Evolutionary conservation across 2,329 filamentous ascomycete genomes (phyloP).

Genomic region (Verticillium longisporum): DNA sequence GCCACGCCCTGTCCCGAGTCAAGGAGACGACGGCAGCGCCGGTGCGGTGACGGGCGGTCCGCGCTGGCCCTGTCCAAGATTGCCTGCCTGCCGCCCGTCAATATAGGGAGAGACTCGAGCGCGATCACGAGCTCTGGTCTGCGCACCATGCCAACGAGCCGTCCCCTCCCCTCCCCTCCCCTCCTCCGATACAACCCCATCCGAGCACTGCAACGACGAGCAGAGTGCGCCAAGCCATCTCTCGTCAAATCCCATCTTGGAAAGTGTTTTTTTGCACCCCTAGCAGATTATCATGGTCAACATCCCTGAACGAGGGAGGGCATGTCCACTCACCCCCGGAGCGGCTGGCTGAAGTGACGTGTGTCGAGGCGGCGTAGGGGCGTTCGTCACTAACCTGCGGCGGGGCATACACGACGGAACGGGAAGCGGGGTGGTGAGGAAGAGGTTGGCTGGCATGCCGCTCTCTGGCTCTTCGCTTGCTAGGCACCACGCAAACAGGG

Average conservation of each 20-base stretch:
- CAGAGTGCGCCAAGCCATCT: neutral
- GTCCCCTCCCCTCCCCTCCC: neutral
- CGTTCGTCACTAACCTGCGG: neutral
- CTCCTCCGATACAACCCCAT: neutral
- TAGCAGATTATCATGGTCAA: neutral
- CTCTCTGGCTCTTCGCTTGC: no score
- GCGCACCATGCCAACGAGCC: neutral
- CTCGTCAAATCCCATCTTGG: neutral
- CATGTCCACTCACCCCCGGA: neutral
- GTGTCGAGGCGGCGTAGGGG: neutral
- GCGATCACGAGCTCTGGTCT: neutral
- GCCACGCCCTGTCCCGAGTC: neutral
- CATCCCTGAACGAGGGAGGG: neutral
- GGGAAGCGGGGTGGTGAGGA: neutral
- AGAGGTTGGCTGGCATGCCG: no score
- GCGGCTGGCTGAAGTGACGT: neutral
- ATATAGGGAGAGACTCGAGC: neutral
- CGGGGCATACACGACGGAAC: neutral
- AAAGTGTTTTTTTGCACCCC: neutral
- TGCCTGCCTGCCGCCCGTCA: neutral
- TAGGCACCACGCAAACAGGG: no score
- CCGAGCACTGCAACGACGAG: neutral
- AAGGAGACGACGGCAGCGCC: neutral
- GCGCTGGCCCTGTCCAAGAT: neutral
- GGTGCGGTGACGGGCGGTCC: neutral